A percentile compares a stretch with the other conserved stretches of the same genome.
Conservation (phyloP, 1,284 basidiomycete genomes). For the Apiotrichum brassicae region DNA sequence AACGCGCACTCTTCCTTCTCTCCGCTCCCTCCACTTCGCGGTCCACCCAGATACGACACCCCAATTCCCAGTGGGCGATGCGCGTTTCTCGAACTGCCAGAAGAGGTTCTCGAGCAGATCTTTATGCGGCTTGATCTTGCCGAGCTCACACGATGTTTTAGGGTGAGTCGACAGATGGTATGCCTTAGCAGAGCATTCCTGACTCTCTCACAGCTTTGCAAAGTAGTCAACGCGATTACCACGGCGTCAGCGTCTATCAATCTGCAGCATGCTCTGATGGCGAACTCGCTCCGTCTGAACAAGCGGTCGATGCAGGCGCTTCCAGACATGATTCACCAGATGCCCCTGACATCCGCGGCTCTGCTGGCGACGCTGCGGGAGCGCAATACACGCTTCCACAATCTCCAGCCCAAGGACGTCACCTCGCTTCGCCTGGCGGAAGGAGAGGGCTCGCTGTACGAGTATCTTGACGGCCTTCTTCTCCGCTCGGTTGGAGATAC, state of each 20-base stretch:
- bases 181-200: no score
- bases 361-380: conserved; percentile 37
- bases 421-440: conserved; percentile 29
- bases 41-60: conserved; percentile 4
- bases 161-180: conserved; percentile 29
- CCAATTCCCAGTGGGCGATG: conserved; percentile 1
- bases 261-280: conserved; percentile 72
- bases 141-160: conserved; percentile 19
- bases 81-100: conserved; percentile 18
- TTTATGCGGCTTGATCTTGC: conserved; percentile 17
- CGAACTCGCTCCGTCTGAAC: conserved; percentile 63
- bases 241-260: conserved; percentile 45
- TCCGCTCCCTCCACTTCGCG: no score
- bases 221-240: conserved; percentile 26
- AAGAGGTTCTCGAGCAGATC: conserved; percentile 29
- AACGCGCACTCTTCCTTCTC: no score
- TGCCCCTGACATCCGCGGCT: conserved; percentile 45
- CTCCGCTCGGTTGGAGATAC: conserved; percentile 17
- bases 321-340: conserved; percentile 17
- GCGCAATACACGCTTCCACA: conserved; percentile 36
- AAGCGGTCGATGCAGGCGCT: conserved; percentile 41
- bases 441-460: conserved; percentile 40
- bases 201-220: conserved; percentile 37
- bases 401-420: conserved; percentile 23
- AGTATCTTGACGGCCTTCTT: conserved; percentile 44